Evolutionary conservation across 495 filamentous ascomycete genomes (phyloP).

Genomic region (Penicillium canariense): DNA sequence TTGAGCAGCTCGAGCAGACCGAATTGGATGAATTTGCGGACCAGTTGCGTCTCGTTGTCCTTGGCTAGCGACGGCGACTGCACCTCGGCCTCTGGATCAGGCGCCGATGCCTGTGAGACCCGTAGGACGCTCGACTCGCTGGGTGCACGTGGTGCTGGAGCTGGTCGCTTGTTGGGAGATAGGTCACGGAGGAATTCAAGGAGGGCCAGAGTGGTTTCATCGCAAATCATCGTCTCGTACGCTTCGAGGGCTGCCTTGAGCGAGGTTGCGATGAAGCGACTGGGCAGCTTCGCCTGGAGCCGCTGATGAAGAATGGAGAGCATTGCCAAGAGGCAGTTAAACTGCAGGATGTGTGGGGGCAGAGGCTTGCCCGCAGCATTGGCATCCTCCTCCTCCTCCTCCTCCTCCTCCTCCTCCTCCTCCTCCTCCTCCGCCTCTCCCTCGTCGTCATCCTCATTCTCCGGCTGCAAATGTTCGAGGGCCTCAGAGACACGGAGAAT

Average conservation of each 20-base stretch:
- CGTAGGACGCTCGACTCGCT: constrained; percentile 46
- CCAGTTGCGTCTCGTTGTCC: constrained; percentile 57
- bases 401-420: constrained; percentile 51
- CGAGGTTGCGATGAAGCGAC: constrained; percentile 87
- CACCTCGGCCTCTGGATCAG: constrained; percentile 76
- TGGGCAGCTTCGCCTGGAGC: constrained; percentile 87
- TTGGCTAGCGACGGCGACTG: constrained; percentile 47
- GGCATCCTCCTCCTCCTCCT: constrained; percentile 43
- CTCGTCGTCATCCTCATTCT: constrained; percentile 52
- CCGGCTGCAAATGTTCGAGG: constrained; percentile 56
- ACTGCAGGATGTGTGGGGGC: constrained; percentile 49
- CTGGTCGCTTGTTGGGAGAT: constrained; percentile 68
- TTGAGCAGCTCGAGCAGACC: constrained; percentile 85
- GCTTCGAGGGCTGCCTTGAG: constrained; percentile 71
- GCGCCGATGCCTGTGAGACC: constrained; percentile 54
- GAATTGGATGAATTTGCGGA: constrained; percentile 72
- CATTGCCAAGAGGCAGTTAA: constrained; percentile 75
- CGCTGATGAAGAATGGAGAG: constrained; percentile 81
- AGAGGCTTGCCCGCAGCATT: constrained; percentile 10
- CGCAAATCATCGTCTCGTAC: constrained; percentile 56
- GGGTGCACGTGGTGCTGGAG: constrained; percentile 66
- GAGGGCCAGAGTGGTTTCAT: constrained; percentile 69
- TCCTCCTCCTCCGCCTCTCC: constrained; percentile 46
- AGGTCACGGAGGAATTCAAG: constrained; percentile 74
- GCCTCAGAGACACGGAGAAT: constrained; percentile 83